Evolutionary conservation across 129 eudicot species (phyloP), one percentile per base, ranked within the genome.

Genomic region (Oenanthe sinensis): DNA sequence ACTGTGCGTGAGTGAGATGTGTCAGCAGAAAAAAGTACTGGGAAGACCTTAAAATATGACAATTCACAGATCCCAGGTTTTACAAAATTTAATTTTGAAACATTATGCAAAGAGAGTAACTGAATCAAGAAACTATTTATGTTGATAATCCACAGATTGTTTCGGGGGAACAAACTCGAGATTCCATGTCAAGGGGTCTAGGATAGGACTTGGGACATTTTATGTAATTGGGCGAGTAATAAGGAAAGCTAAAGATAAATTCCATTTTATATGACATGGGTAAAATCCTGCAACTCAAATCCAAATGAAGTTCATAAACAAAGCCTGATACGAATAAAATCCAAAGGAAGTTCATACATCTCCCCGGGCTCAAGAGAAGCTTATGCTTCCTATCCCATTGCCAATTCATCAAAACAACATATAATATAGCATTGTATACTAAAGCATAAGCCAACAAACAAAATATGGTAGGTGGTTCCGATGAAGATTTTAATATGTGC

Each of bases 401-500:
- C 71, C 40, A 63, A 63, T 3, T 63, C 19, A 26, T 24, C 71
- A 26, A 63, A 63, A 11, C 40, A 28, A 10, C 28, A 63, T 63
- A 28, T 63, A 63, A 13, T 63, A 28, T 10, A 26, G 39, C 71
- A 63, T 5, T 12, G 71, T 28, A 63, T 63, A 28, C 40, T 63
- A 40, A 63, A 63, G 71, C 71, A 28, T 24, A 63, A 28, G 71
- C 39, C 39, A 63, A 2, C 40, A 65, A 65, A 65, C 42, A 65
- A 26, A 12, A 65, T 30, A 65, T n/a, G 30, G 67, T 22, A 19
- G 28, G 63, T 20, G n/a, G 17, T 63, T 28, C 0, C 0, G 71
- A 28, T 15, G 42, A 33, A 67, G 72, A 67, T 13, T 8, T 74
- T 46, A 24, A 46, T 45, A 74, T 26, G 90, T 73, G 26, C 85